Percentiles rank a stretch among this genome's conserved stretches.
Evolutionary conservation across 768 basidiomycete genomes (phyloP).

Genomic region (Rhodotorula paludigena): DNA sequence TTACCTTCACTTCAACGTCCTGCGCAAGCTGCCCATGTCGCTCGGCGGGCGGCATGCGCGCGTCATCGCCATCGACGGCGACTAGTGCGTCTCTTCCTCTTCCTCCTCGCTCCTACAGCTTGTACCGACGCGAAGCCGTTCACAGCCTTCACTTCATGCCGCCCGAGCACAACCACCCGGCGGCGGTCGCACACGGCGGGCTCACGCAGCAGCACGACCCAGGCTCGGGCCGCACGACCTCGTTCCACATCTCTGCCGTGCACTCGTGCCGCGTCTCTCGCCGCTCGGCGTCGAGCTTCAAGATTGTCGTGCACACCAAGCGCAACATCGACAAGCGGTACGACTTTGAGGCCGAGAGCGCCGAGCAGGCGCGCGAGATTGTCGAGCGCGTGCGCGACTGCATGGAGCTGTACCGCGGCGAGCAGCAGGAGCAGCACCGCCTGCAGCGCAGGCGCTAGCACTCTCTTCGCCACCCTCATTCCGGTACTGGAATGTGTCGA

Average conservation of each 20-base stretch:
- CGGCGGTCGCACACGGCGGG: constrained; percentile 55
- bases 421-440: not conserved
- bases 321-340: constrained; percentile 72
- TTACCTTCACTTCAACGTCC: constrained; percentile 77
- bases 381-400: constrained; percentile 10
- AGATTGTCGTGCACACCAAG: constrained; percentile 67
- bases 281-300: constrained; percentile 73
- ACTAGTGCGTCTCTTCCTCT: constrained; percentile 53
- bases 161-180: constrained; percentile 78
- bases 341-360: constrained; percentile 91
- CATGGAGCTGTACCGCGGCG: not conserved
- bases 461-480: no score
- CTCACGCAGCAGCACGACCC: constrained; percentile 15
- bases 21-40: constrained; percentile 89
- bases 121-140: constrained; percentile 14
- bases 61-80: constrained; percentile 87
- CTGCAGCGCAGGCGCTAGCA: not conserved
- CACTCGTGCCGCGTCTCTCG: constrained; percentile 74
- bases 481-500: no score
- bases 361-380: constrained; percentile 67
- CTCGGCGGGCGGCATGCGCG: constrained; percentile 78
- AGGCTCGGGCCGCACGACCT: constrained; percentile 77
- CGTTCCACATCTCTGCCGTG: constrained; percentile 85
- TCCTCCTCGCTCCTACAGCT: constrained; percentile 58
- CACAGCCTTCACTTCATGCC: constrained; percentile 17